phyloP scores from a whole-genome alignment of 2,329 filamentous ascomycete genomes.

The Trichoderma gracile region DNA sequence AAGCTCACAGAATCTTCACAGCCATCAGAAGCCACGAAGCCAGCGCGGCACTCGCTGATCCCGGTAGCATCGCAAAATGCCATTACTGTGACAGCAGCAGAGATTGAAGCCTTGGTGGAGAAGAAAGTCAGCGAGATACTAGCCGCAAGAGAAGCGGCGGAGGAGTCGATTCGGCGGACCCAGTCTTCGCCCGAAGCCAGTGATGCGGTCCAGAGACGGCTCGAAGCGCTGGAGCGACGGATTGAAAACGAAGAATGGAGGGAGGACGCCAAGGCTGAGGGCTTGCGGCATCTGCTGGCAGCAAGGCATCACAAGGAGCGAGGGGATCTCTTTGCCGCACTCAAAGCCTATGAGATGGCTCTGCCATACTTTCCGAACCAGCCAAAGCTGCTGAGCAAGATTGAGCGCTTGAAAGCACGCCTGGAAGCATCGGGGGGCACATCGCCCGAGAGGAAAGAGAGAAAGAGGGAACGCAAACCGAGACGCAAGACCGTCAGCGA shows the following conservation, averaged over 20 bases:
- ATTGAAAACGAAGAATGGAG: constrained; percentile 64
- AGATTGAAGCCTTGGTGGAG: constrained; percentile 89
- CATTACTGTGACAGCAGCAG: constrained; percentile 63
- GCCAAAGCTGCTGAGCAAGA: constrained; percentile 71
- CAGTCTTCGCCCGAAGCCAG: constrained; percentile 57
- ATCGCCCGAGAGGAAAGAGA: constrained; percentile 28
- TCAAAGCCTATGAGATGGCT: constrained; percentile 85
- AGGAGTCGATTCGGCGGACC: constrained; percentile 36
- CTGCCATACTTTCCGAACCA: constrained; percentile 84
- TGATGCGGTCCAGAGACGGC: constrained; percentile 74
- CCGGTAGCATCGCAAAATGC: constrained; percentile 34
- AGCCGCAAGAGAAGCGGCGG: constrained; percentile 64
- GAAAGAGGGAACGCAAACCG: constrained; percentile 30
- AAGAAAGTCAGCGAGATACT: constrained; percentile 88
- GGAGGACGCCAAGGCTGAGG: constrained; percentile 77
- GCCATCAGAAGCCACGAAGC: constrained; percentile 31
- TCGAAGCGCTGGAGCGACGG: constrained; percentile 84
- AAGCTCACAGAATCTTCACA: not conserved
- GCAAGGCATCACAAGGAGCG: constrained; percentile 86
- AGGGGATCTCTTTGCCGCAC: constrained; percentile 73
- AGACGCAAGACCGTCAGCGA: constrained; percentile 29
- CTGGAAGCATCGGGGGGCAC: constrained; percentile 40
- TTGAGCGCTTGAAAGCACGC: constrained; percentile 60
- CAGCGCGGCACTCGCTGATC: not conserved
- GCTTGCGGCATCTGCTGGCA: constrained; percentile 82